Base-by-base conservation (phyloP, 2,329 filamentous ascomycete genomes). In the Rhynchosporium agropyri region DNA sequence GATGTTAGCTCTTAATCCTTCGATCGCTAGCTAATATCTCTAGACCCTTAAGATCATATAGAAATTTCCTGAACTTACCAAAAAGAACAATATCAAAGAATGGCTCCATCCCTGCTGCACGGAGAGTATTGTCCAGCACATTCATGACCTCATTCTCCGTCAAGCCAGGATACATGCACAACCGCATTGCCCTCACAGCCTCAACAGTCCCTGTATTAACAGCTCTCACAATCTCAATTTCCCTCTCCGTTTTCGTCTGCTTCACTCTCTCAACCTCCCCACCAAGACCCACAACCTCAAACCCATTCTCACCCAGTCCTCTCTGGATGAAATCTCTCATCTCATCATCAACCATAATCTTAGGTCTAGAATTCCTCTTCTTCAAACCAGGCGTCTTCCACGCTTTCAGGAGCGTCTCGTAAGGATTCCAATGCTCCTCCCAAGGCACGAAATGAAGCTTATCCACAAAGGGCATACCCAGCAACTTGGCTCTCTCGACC, bases 21-120 rank as follows among this genome's bases (percentile, higher is more conserved):
- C 33, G 33, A 36, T 10, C 9, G 33, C 9, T 5, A 2, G 33
- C 33, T 10, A 36, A 3, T 5, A 36, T 36, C 33, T 36, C 5
- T 36, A 6, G 33, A 10, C 5, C 33, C 5, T 5, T 36, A 36
- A 1, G 2, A 10, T 5, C 5, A 36, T 36, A 36, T 3, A 10
- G 5, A 36, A 10, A 36, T 10, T 10, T 36, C 20, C 38, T 12
- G 3, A 28, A 51, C 65, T 61, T 59, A 72, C 69, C 84, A 61
- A 88, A 88, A 3, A 87, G 78, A 0, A 88, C 85, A 63, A 88
- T 84, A 69, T 88, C 80, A 72, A 88, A 88, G 73, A 88, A 87
- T 0, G 82, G 79, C 15, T 80, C 75, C 67, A 88, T 78, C 0
- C 83, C 82, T 1, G 82, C 81, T 12, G 79, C 69, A 57, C 70